phyloP scores from a whole-genome alignment of 2,329 filamentous ascomycete species.

The Lachnum nothofagi region DNA sequence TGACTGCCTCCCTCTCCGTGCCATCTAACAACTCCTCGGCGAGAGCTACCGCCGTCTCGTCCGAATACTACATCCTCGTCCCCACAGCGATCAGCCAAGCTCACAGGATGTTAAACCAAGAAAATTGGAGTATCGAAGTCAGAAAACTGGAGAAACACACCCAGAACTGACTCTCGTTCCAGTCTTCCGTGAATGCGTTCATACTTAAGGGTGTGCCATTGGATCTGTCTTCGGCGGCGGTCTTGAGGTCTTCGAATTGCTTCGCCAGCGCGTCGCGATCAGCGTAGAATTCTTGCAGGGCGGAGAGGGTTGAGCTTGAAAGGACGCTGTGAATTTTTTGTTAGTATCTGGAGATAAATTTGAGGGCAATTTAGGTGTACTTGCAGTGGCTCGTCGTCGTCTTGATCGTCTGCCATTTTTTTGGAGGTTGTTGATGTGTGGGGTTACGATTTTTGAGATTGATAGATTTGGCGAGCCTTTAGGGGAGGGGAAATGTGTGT shows the following conservation, averaged over 20 bases:
- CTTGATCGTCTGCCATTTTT: constrained; percentile 6
- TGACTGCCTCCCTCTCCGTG: constrained; percentile 49
- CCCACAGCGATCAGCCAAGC: too few relatives aligned
- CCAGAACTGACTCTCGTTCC: constrained; percentile 83
- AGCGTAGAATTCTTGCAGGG: constrained; percentile 68
- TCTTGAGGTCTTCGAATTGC: constrained; percentile 64
- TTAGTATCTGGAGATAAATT: not conserved
- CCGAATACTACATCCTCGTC: constrained; percentile 54
- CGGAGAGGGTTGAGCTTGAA: constrained; percentile 59
- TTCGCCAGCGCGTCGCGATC: constrained; percentile 64
- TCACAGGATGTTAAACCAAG: too few relatives aligned
- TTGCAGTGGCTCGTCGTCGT: constrained; percentile 12
- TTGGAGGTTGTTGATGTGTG: too few relatives aligned
- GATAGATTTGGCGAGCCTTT: constrained; percentile 5
- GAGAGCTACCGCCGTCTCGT: constrained; percentile 61
- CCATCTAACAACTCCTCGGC: constrained; percentile 62
- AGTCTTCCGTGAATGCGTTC: constrained; percentile 71
- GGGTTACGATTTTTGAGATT: not conserved
- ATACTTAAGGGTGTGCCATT: constrained; percentile 51
- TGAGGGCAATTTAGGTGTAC: not conserved
- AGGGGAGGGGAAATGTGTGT: too few relatives aligned
- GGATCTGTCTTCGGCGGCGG: constrained; percentile 52
- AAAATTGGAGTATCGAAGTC: not conserved
- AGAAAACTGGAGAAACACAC: constrained; percentile 38
- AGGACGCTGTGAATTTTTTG: constrained; percentile 49